Evolutionary conservation across 83 land plant species (phyloP), one percentile per base, ranked within the genome.

Genomic region (Picea mariana): DNA sequence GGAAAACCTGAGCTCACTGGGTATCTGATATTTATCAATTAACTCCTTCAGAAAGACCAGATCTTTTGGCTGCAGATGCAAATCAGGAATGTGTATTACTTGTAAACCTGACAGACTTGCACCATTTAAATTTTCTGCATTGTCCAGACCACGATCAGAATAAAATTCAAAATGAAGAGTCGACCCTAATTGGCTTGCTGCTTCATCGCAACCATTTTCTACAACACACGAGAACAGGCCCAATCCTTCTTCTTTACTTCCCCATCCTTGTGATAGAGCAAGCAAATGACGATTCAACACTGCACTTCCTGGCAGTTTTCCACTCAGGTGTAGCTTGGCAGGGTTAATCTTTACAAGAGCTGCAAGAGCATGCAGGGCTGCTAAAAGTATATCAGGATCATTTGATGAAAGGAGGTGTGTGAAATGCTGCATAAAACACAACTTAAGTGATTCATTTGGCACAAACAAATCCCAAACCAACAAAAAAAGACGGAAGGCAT

Each of bases 191-290:
- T n/a, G n/a, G n/a, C n/a, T n/a, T n/a, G n/a, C n/a, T n/a, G n/a
- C n/a, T n/a, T n/a, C n/a, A n/a, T n/a, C n/a, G n/a, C n/a, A n/a
- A n/a, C n/a, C n/a, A n/a, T n/a, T n/a, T n/a, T n/a, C n/a, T n/a
- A n/a, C n/a, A n/a, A n/a, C n/a, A n/a, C n/a, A n/a, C n/a, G n/a
- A n/a, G n/a, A n/a, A n/a, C n/a, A n/a, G n/a, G n/a, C 99, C 99
- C 85, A 98, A 83, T n/a, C 97, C 99, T 88, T 96, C 97, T 84
- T 96, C 97, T 83, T 96, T 98, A 84, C 96, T 97, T 62, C 99
- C 99, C 99, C 99, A 96, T 77, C 99, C 97, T 79, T 98, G 99
- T 49, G 99, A 97, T 62, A 98, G 78, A 38, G 99, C 92, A 34
- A 98, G 85, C 40, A 98, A 90, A 67, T 82, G 85, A 65, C 94